Evolutionary conservation across 305 asterid species (phyloP).

Genomic region (Coffea humblotiana): DNA sequence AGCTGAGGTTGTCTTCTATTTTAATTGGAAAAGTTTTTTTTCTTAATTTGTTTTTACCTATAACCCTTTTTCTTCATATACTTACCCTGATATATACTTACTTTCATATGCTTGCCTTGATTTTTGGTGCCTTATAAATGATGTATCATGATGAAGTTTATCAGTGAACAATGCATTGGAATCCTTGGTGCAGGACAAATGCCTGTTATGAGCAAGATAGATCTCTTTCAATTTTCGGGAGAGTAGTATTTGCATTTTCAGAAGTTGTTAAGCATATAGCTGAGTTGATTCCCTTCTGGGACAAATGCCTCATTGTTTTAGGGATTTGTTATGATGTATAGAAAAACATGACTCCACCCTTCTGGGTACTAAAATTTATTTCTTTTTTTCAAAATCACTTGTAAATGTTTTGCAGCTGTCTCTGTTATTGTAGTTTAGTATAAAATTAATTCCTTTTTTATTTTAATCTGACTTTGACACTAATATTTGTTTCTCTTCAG

Average conservation of each 20-base stretch:
- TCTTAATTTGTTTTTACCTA: background rate
- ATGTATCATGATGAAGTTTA: background rate
- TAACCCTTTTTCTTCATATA: background rate
- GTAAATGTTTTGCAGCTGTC: background rate
- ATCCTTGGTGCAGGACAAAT: background rate
- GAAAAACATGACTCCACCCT: background rate
- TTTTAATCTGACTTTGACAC: background rate
- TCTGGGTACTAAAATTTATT: background rate
- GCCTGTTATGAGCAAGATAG: background rate
- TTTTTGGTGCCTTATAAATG: background rate
- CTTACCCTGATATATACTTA: background rate
- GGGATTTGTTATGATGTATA: background rate
- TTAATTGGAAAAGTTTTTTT: background rate
- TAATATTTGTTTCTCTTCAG: constrained; percentile 23
- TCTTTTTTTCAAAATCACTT: background rate
- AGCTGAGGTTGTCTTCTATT: background rate
- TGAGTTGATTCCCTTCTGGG: background rate
- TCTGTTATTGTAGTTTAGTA: background rate
- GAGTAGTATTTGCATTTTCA: background rate
- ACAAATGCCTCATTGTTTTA: no score
- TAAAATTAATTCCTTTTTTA: background rate
- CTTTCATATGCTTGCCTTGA: background rate
- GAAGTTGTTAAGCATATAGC: background rate
- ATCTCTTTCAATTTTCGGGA: background rate
- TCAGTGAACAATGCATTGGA: background rate